phyloP scores from a whole-genome alignment of 1,284 basidiomycete species.

The Testicularia cyperi region DNA sequence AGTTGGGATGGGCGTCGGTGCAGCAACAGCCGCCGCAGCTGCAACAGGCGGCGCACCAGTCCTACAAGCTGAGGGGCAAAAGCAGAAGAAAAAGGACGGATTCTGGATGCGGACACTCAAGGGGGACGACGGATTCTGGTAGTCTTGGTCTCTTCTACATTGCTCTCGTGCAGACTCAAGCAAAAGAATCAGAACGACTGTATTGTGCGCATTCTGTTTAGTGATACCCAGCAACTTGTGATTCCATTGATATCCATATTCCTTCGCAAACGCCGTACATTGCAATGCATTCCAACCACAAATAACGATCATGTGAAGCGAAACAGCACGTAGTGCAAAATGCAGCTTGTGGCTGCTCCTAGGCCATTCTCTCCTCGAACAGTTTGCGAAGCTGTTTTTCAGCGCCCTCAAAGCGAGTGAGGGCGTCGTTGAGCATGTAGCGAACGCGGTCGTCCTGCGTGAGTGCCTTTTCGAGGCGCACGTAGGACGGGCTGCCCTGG shows the following conservation, averaged over 20 bases:
- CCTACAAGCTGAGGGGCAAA: slow-evolving; percentile 12
- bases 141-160: neutral
- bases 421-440: slow-evolving; percentile 16
- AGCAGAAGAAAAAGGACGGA: slow-evolving; percentile 28
- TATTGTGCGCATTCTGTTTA: too few species aligned
- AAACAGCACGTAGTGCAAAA: too few species aligned
- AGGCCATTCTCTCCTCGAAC: too few species aligned
- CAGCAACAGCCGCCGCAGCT: slow-evolving; percentile 13
- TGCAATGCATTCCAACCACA: slow-evolving; percentile 9
- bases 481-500: slow-evolving; percentile 1
- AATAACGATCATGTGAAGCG: neutral
- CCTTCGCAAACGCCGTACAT: slow-evolving; percentile 1
- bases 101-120: slow-evolving; percentile 34
- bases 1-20: slow-evolving; percentile 15
- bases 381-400: slow-evolving; percentile 5
- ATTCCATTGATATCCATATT: too few species aligned
- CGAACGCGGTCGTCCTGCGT: slow-evolving; percentile 7
- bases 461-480: slow-evolving; percentile 2
- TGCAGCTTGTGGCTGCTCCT: too few species aligned
- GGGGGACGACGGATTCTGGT: slow-evolving; percentile 18
- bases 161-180: too few species aligned
- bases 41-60: slow-evolving; percentile 14
- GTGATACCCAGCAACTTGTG: too few species aligned
- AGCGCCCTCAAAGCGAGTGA: slow-evolving; percentile 8
- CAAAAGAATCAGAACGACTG: too few species aligned